Conservation (phyloP, 169 alveolate species). For the Eimeria falciformis region DNA sequence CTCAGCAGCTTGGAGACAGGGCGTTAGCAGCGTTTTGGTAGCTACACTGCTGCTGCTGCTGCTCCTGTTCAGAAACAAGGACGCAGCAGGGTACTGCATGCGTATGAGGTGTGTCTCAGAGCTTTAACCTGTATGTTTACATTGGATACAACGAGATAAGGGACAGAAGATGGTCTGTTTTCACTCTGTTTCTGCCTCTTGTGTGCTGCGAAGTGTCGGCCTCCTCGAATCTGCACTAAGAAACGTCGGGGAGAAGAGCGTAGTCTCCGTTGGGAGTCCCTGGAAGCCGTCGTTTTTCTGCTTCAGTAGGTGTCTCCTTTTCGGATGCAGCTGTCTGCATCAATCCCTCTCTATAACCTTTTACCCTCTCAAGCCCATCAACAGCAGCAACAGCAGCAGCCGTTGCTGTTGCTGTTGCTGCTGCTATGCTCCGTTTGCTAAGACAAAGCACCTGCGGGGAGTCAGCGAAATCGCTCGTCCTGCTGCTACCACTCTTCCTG, state of each 20-base stretch:
- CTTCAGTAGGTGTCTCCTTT: not conserved
- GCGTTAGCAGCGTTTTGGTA: no score
- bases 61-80: no score
- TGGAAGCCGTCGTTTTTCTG: not conserved
- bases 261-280: conserved; percentile 1
- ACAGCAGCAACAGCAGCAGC: not conserved
- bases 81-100: no score
- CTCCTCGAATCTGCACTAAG: no score
- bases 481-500: not conserved
- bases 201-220: no score
- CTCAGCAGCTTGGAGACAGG: no score
- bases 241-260: not conserved
- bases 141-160: no score
- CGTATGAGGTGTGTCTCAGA: no score
- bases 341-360: not conserved
- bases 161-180: no score
- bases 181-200: conserved; percentile 17
- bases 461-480: not conserved
- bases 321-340: not conserved
- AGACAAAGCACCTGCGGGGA: not conserved
- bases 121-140: no score
- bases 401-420: not conserved
- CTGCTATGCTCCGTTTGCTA: not conserved
- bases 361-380: not conserved
- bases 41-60: conserved; percentile 24